Base-by-base conservation (phyloP, 345 rosid species). In the Erysimum cheiranthoides region DNA sequence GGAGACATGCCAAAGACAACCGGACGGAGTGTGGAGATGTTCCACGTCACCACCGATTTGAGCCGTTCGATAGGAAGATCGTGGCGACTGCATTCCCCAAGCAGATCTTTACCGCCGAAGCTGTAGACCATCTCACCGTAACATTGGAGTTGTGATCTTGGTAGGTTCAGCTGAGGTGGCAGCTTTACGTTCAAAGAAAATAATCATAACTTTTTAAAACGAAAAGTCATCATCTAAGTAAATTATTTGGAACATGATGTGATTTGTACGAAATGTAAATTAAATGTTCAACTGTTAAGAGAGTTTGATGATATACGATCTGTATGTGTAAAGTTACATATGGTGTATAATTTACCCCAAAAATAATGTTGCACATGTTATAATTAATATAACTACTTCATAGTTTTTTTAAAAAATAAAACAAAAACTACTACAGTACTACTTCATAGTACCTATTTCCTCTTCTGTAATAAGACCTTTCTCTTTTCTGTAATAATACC, bases 121-220 rank as follows among this genome's bases (percentile, higher is more conserved):
- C 90, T 76, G 54, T 88, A 94, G 8, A 89, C 69, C 5, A 89
- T 72, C 67, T 94, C 97, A 0, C 95, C 93, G n/a, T 72, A 85
- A 61, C 83, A 82, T 40, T 94, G 98, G 17, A 92, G 95, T 42
- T 85, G 88, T 21, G 98, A 90, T 72, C 88, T 90, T n/a, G 97
- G 98, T 31, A 85, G 8, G 83, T 92, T 94, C 86, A 94, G 83
- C 27, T 68, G 64, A 21, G 95, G 86, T 28, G 96, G 93, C 35
- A 92, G 69, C 98, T 93, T 56, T 34, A 70, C 4, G 18, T 40
- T 40, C 32, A 59, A 50, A 8, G 6, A 59, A 18, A 10, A 21
- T 7, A 56, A 66, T 35, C 39, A 28, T 21, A 5, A 46, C 8
- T 68, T 25, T 53, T 6, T 0, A 4, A 40, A 27, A 6, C 5